Conservation (phyloP, 2,329 filamentous ascomycete genomes). For the Colletotrichum graminicola region DNA sequence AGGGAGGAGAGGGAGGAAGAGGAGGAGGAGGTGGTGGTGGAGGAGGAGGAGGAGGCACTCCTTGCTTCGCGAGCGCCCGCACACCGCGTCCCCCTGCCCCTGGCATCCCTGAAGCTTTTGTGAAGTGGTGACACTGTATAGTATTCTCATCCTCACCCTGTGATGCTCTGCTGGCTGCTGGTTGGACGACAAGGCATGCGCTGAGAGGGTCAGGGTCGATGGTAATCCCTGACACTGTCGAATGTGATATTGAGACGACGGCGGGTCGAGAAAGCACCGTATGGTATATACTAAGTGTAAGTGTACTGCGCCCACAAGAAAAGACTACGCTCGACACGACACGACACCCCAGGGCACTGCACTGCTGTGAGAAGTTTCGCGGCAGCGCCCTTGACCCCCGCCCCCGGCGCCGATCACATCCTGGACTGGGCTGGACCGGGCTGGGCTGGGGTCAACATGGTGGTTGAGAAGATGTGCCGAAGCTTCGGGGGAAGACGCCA, state of each 20-base stretch:
- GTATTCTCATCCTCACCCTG: not conserved
- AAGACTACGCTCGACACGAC: too few species aligned
- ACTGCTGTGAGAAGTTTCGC: not conserved
- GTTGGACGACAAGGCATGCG: not conserved
- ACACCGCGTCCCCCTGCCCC: not conserved
- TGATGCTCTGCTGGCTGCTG: not conserved
- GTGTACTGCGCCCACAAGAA: too few species aligned
- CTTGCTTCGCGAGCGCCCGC: not conserved
- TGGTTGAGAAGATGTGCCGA: slow-evolving; percentile 7
- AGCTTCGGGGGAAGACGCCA: slow-evolving; percentile 25
- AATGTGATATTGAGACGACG: not conserved
- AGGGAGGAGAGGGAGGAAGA: not conserved
- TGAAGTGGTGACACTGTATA: not conserved
- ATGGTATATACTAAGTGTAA: too few species aligned
- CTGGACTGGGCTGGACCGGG: not conserved
- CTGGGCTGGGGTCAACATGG: not conserved
- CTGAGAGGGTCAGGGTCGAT: not conserved
- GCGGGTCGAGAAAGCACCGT: not conserved
- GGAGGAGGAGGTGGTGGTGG: not conserved
- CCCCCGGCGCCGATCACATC: not conserved
- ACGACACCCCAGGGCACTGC: too few species aligned
- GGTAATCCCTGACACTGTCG: not conserved
- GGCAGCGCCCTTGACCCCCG: not conserved
- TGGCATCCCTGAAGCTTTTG: not conserved
- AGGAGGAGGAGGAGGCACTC: not conserved